Evolutionary conservation across 192 early-diverging fungal species (phyloP).

Genomic region (Linnemannia schmuckeri): DNA sequence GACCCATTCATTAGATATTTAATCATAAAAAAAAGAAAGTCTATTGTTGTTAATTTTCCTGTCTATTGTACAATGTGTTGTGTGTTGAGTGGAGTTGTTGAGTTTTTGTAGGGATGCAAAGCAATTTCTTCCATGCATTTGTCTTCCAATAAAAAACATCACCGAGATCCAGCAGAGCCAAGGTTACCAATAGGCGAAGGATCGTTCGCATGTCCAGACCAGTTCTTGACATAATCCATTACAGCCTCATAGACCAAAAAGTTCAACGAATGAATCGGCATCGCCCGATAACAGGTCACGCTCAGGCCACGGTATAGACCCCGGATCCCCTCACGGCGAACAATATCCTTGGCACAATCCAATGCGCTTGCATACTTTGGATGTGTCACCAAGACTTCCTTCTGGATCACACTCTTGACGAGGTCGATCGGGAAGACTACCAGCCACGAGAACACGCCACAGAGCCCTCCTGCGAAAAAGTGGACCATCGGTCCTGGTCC

Average conservation of each 20-base stretch:
- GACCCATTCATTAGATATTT: conserved; percentile 2
- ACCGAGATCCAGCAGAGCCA: neutral
- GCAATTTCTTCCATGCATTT: neutral
- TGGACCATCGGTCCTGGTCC: conserved; percentile 75
- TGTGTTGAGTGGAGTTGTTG: neutral
- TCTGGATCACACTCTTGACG: conserved; percentile 82
- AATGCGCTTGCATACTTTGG: conserved; percentile 57
- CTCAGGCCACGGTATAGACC: conserved; percentile 82
- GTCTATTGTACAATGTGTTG: conserved; percentile 3
- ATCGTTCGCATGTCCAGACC: conserved; percentile 44
- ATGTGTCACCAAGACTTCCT: conserved; percentile 71
- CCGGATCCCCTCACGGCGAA: conserved; percentile 63
- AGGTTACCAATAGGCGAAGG: conserved; percentile 4
- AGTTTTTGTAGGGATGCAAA: neutral
- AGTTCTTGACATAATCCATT: conserved; percentile 48
- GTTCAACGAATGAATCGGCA: conserved; percentile 87
- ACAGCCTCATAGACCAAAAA: conserved; percentile 81
- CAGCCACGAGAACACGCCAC: conserved; percentile 83
- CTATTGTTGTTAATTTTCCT: neutral
- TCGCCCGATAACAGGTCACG: conserved; percentile 80
- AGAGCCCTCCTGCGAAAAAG: conserved; percentile 81
- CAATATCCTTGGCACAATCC: conserved; percentile 66
- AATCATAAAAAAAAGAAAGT: neutral
- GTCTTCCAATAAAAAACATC: neutral
- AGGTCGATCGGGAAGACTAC: conserved; percentile 84